Evolutionary conservation across 2,329 filamentous ascomycete genomes (phyloP).

Genomic region (Colletotrichum euphorbiae): DNA sequence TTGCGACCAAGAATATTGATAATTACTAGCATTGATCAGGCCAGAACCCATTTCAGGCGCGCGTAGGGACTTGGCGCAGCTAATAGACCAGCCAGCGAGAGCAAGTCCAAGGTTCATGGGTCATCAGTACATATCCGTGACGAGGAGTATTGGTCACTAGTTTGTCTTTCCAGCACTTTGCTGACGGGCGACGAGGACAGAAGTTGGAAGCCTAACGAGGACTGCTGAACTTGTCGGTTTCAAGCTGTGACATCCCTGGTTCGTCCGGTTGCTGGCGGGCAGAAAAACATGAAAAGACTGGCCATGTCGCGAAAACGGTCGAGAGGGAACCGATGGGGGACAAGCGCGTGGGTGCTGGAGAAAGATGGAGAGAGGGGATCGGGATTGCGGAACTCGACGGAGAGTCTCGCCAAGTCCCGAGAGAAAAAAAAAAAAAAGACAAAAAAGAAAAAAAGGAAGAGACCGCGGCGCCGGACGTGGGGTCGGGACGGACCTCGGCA

Average conservation of each 20-base stretch:
- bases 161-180: background rate
- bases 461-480: background rate
- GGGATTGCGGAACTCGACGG: constrained; percentile 1
- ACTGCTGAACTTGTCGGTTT: background rate
- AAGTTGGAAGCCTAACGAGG: background rate
- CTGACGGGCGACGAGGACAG: background rate
- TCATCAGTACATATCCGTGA: background rate
- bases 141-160: background rate
- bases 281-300: background rate
- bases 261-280: background rate
- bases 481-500: background rate
- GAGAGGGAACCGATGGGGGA: constrained; percentile 18
- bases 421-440: background rate
- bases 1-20: constrained; percentile 12
- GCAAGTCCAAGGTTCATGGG: background rate
- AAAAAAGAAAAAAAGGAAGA: too few species aligned
- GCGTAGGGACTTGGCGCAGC: constrained; percentile 20
- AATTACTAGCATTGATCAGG: constrained; percentile 19
- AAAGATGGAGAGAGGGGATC: too few species aligned
- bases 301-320: constrained; percentile 17
- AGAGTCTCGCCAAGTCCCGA: constrained; percentile 24
- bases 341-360: background rate
- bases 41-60: constrained; percentile 32
- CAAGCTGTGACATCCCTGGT: background rate
- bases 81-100: background rate